A percentile compares a stretch with the other conserved stretches of the same genome.
phyloP scores from a whole-genome alignment of 306 rosid species.

The Carpinus fangiana region DNA sequence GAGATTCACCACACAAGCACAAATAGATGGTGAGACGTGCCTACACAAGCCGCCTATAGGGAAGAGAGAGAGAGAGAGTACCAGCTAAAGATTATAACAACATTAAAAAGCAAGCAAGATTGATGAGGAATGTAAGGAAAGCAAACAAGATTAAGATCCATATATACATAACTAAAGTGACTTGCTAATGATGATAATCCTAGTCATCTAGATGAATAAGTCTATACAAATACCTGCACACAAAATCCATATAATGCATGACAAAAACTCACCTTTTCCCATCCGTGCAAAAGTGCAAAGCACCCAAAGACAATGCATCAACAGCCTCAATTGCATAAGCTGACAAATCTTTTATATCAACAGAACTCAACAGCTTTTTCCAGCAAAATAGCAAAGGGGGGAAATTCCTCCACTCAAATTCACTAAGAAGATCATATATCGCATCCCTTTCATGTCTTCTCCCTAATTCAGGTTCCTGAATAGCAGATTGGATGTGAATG shows the following conservation, averaged over 20 bases:
- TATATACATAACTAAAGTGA: background rate
- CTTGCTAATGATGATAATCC: background rate
- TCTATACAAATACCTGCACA: background rate
- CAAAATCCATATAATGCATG: constrained; percentile 8
- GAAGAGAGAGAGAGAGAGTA: too few relatives aligned
- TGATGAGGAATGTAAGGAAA: background rate
- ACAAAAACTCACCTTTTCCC: constrained; percentile 63
- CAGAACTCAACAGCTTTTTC: constrained; percentile 63
- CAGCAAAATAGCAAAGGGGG: constrained; percentile 84
- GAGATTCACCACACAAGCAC: too few relatives aligned
- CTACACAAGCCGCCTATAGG: too few relatives aligned
- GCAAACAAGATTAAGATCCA: background rate
- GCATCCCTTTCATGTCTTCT: constrained; percentile 48
- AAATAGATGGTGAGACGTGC: too few relatives aligned
- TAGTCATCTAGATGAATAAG: background rate
- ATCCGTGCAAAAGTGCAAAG: constrained; percentile 67
- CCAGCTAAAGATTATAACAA: too few relatives aligned
- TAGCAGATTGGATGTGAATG: constrained; percentile 34
- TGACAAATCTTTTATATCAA: constrained; percentile 60
- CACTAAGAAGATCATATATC: constrained; percentile 39
- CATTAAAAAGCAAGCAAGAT: too few relatives aligned
- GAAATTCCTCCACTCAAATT: constrained; percentile 60
- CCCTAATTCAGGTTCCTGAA: constrained; percentile 44
- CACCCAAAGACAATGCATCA: constrained; percentile 61
- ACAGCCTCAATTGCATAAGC: constrained; percentile 56